Conservation (phyloP, 805 yeast genomes). For the Pichia occidentalis region DNA sequence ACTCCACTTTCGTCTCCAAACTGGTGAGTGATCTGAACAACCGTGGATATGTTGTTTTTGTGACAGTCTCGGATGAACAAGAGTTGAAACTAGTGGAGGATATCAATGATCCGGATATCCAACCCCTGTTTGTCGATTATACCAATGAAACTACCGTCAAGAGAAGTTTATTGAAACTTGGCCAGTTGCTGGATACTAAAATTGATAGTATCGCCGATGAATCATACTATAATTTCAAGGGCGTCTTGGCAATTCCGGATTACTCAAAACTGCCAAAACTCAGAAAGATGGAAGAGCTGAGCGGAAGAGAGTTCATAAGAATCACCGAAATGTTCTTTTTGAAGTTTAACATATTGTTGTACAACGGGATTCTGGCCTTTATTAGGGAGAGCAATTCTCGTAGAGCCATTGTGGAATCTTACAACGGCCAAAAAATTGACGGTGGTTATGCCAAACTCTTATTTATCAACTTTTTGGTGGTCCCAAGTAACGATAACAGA, state of each 20-base stretch:
- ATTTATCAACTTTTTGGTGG: constrained; percentile 27
- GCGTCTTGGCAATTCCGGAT: constrained; percentile 65
- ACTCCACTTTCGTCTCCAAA: constrained; percentile 63
- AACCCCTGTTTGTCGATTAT: constrained; percentile 52
- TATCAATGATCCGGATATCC: constrained; percentile 63
- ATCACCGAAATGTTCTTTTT: constrained; percentile 24
- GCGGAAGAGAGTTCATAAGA: constrained; percentile 23
- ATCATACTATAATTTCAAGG: constrained; percentile 51
- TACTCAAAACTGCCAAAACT: constrained; percentile 31
- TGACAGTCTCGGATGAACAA: constrained; percentile 60
- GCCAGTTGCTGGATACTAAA: constrained; percentile 35
- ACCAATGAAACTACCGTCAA: constrained; percentile 36
- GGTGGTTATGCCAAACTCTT: constrained; percentile 28
- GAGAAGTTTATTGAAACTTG: constrained; percentile 43
- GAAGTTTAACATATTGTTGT: constrained; percentile 22
- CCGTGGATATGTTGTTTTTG: constrained; percentile 75
- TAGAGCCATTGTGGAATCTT: constrained; percentile 18
- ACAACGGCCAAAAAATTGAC: constrained; percentile 17
- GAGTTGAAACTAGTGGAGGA: constrained; percentile 47
- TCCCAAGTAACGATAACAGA: constrained; percentile 19
- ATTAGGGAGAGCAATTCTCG: constrained; percentile 27
- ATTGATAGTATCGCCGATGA: constrained; percentile 42
- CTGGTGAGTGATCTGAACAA: constrained; percentile 68
- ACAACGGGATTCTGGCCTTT: constrained; percentile 26
- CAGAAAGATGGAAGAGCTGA: constrained; percentile 23